Evolutionary conservation across 2,329 filamentous ascomycete species (phyloP).

Genomic region (Coniochaeta sp.): DNA sequence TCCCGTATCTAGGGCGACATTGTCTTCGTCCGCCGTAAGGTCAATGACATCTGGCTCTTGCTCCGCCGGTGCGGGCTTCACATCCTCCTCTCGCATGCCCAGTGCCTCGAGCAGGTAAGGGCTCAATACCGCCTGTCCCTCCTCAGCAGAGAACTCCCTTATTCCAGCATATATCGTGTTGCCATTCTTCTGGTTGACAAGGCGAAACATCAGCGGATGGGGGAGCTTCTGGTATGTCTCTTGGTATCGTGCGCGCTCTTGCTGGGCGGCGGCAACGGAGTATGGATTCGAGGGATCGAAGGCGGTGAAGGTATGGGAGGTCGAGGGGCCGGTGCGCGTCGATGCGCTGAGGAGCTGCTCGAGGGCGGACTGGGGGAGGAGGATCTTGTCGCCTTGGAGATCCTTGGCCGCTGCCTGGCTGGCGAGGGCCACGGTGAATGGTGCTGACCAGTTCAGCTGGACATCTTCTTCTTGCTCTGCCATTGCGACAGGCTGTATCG

Average conservation of each 20-base stretch:
- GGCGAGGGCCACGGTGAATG: slow-evolving; percentile 55
- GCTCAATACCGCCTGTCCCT: slow-evolving; percentile 70
- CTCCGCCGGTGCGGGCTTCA: slow-evolving; percentile 14
- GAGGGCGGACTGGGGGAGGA: slow-evolving; percentile 81
- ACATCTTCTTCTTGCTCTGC: slow-evolving; percentile 1
- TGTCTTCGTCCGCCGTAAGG: slow-evolving; percentile 15
- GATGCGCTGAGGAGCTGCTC: slow-evolving; percentile 79
- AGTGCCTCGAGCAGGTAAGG: slow-evolving; percentile 68
- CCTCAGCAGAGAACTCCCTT: slow-evolving; percentile 84
- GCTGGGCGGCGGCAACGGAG: slow-evolving; percentile 53
- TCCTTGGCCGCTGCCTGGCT: slow-evolving; percentile 30
- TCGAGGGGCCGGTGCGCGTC: slow-evolving; percentile 24
- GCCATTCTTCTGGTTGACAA: slow-evolving; percentile 74
- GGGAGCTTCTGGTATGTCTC: slow-evolving; percentile 71
- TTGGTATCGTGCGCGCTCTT: slow-evolving; percentile 51
- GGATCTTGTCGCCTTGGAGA: slow-evolving; percentile 85
- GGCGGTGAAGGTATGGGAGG: slow-evolving; percentile 34
- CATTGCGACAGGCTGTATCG: neutral
- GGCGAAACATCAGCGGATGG: slow-evolving; percentile 82
- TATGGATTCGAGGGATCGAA: slow-evolving; percentile 71
- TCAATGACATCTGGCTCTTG: slow-evolving; percentile 17
- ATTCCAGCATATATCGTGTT: slow-evolving; percentile 83
- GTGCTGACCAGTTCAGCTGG: slow-evolving; percentile 62
- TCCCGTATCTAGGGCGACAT: slow-evolving; percentile 11
- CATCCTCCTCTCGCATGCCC: slow-evolving; percentile 45